Base-by-base conservation (phyloP, 1,284 basidiomycete genomes). In the Irpex lacteus region DNA sequence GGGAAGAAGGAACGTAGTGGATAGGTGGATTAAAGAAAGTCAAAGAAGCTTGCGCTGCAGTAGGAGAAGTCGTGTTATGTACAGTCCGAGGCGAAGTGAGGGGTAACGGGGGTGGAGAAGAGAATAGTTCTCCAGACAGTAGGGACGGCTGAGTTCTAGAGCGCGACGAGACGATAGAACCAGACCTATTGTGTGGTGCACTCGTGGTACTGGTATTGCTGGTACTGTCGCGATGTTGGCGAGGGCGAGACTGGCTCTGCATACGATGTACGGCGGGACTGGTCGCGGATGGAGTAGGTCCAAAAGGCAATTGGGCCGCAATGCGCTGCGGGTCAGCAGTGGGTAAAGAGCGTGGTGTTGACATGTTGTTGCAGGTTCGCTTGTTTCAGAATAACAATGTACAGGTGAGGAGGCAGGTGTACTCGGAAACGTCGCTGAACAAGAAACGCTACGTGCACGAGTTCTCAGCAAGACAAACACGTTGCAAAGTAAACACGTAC, bases 21-120 rank as follows among this genome's bases (percentile, higher is more conserved):
- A 85, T 80, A 8, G 85, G 83, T 4, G 90, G 89, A 34, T 81
- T 84, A 71, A 92, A 92, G 77, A 92, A 91, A 5, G 87, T 87
- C 8, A 88, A 84, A 18, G 90, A 85, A 26, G 90, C 90, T 62
- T 87, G 85, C 19, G 92, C 88, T 34, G 90, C 91, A 53, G 86
- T 85, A 15, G 87, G 86, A 74, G 91, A 88, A 0, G 89, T 88
- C 2, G 81, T 74, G 62, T 68, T 70, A 37, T 67, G 65, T 32
- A 68, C 63, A 52, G 72, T 66, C 15, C 72, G 70, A 9, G 72
- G 71, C 62, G 71, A 71, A 26, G 69, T 64, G 7, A 69, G 60
- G 2, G 72, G 73, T 40, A 73, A 55, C 32, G 73, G 68, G 52
- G 70, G 64, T 19, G 73, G 70, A 26, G 70, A 62, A 56, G 64